Evolutionary conservation across 2,329 filamentous ascomycete genomes (phyloP).

Genomic region (Aspergillus cejpii): DNA sequence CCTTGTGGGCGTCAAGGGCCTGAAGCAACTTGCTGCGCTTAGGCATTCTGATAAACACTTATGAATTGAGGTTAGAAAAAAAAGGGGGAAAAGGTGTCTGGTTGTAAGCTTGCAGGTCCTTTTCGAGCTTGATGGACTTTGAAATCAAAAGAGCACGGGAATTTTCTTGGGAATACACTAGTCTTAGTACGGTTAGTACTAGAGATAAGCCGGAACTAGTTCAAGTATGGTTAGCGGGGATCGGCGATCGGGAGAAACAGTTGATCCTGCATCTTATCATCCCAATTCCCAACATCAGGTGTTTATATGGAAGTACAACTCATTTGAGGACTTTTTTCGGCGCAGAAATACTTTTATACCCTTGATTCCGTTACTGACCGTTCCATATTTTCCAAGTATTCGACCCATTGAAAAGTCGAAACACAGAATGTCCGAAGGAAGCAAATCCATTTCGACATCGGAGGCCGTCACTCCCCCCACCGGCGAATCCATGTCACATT

Average conservation of each 20-base stretch:
- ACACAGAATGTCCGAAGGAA: slow-evolving; percentile 20
- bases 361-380: too few relatives aligned
- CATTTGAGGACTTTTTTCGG: not conserved
- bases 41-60: slow-evolving; percentile 33
- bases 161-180: slow-evolving; percentile 31
- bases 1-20: slow-evolving; percentile 53
- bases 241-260: slow-evolving; percentile 10
- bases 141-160: slow-evolving; percentile 21
- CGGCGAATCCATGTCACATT: slow-evolving; percentile 19
- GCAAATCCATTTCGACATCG: slow-evolving; percentile 13
- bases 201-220: slow-evolving; percentile 16
- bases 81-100: not conserved
- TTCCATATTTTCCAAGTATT: too few relatives aligned
- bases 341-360: not conserved
- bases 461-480: slow-evolving; percentile 12
- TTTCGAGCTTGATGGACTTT: slow-evolving; percentile 8
- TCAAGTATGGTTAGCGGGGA: slow-evolving; percentile 2
- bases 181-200: slow-evolving; percentile 11
- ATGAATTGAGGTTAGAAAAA: slow-evolving; percentile 11
- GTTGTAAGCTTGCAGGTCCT: slow-evolving; percentile 1
- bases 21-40: slow-evolving; percentile 54
- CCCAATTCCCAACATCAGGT: not conserved
- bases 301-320: not conserved
- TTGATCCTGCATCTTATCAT: slow-evolving; percentile 25
- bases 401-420: too few relatives aligned